Base-by-base conservation (phyloP, 2,329 filamentous ascomycete genomes). In the Diaporthe sp. region DNA sequence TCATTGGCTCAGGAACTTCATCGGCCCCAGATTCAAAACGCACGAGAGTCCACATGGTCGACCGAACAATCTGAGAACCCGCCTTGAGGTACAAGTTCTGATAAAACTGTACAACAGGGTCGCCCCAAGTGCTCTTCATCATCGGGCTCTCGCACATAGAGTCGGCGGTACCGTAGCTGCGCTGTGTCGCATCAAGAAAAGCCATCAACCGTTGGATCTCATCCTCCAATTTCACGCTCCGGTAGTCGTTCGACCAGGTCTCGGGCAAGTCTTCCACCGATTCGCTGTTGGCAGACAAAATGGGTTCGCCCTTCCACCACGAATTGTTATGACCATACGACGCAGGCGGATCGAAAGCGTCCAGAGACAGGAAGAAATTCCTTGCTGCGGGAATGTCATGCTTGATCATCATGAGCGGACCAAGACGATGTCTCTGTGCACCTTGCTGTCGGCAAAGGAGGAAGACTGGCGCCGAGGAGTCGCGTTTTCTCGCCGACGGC, bases 151-250 rank as follows among this genome's bases (percentile, higher is more conserved):
- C 82, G 6, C 83, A 80, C 8, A 92, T 80, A 7, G 84, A 82
- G 72, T 90, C 88, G 30, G 86, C 86, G 0, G 88, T 89, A 19
- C 89, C 91, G 77, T 92, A 92, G 57, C 87, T 88, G 57, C 91
- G 86, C 35, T 92, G 88, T 0, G 90, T 91, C 13, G 82, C 83
- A 73, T 92, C 91, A 4, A 93, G 84, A 76, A 93, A 92, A 13
- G 90, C 91, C 84, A 93, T 87, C 7, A 93, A 80, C 19, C 91
- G 89, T 77, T 92, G 91, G 2, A 92, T 77, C 79, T 92, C 91
- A 33, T 90, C 85, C 69, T 74, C 72, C n/a, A 76, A 42, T 35
- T 67, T 74, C 54, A 76, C 79, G 7, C 79, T 81, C 80, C 80
- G 84, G 45, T 80, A 75, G 0, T 79, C 60, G 40, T 84, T 81